Conservation (phyloP, 805 yeast genomes). For the Starmerella floris region DNA sequence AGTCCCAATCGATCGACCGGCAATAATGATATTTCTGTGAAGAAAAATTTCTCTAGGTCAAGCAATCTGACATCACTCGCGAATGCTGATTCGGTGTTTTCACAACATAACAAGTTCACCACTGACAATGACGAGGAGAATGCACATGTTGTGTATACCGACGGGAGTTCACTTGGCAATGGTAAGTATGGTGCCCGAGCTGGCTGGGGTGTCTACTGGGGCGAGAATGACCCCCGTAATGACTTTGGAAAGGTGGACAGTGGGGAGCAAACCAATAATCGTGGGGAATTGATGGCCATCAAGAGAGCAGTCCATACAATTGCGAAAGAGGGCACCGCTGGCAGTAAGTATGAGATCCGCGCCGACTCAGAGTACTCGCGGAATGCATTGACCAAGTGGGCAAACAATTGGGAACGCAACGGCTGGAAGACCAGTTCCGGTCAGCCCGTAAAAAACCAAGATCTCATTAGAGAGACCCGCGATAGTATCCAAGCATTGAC, state of each 20-base stretch:
- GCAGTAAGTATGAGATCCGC: slow-evolving; percentile 16
- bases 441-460: slow-evolving; percentile 38
- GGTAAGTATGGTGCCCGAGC: slow-evolving; percentile 36
- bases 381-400: slow-evolving; percentile 46
- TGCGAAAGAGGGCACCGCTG: background rate
- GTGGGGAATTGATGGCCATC: slow-evolving; percentile 68
- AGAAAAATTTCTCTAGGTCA: background rate
- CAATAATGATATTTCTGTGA: background rate
- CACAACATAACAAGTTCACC: background rate
- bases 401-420: slow-evolving; percentile 40
- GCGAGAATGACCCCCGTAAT: slow-evolving; percentile 41
- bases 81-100: background rate
- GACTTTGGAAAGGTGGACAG: slow-evolving; percentile 37
- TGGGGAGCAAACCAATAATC: slow-evolving; percentile 54
- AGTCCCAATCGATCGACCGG: background rate
- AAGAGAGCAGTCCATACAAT: slow-evolving; percentile 37
- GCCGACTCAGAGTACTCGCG: slow-evolving; percentile 62
- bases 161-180: slow-evolving; percentile 61
- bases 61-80: background rate
- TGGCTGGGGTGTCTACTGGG: slow-evolving; percentile 71
- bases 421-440: slow-evolving; percentile 41
- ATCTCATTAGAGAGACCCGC: slow-evolving; percentile 33
- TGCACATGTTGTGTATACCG: slow-evolving; percentile 43
- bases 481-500: slow-evolving; percentile 29
- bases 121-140: too few species aligned